Base-by-base conservation (phyloP, 164 flowering plant genomes). In the Taxillus chinensis region DNA sequence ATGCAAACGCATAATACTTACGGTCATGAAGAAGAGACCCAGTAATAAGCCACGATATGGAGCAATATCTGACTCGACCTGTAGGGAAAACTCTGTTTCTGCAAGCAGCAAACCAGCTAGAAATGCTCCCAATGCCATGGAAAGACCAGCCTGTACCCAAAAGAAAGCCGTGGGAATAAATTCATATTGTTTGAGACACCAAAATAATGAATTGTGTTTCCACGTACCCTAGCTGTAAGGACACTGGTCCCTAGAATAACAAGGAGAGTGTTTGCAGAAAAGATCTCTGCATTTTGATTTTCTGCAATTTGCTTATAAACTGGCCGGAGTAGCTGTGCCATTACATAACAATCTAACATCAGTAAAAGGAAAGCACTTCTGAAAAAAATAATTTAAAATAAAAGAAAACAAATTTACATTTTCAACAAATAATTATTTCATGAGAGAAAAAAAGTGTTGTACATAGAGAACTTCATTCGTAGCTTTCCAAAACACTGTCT, bases 21-120 rank as follows among this genome's bases (percentile, higher is more conserved):
- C 99, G 79, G 99, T 95, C 99, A 95, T 95, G 83, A 95, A 95
- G 80, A 95, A 95, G 67, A 95, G 96, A 64, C 99, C 99, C 82
- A 95, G 68, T 49, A 95, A 70, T 71, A 95, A 96, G 60, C 99
- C 99, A 75, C 99, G 99, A 73, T 95, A 95, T 43, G 99, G 99
- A 79, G 99, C 99, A 68, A 95, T 95, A 82, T 95, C 99, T 45
- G 99, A 95, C 74, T 95, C 99, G 70, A 95, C 98, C 74, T 95
- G 99, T 60, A 95, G 76, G 8, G 99, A 87, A 70, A 95, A 95
- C 71, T 95, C 99, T 68, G 99, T 95, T 83, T 95, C 99, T 63
- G 99, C 99, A 15, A 95, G 95, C 64, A 95, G 96, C 78, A 95
- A 79, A 71, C 99, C 99, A 78, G 99, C 99, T 79, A 95, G 78